These are phyloP conservation scores for Sphagnum fallax DNA, from an alignment of 228 moss, liverwort and hornwort species.

Conservation along the genomic window DNA sequence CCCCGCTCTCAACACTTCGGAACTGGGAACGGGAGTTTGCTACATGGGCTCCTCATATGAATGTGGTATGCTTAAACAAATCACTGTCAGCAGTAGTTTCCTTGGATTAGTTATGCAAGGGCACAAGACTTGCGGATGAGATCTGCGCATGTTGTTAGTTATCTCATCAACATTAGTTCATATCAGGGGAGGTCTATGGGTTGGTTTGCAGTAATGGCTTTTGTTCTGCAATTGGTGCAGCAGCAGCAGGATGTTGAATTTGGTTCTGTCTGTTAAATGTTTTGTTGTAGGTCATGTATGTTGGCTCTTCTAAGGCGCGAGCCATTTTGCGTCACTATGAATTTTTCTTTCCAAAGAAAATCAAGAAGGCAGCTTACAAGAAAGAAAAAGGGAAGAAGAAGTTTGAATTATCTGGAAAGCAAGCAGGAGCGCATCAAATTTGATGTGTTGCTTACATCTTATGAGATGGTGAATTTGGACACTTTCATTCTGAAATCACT, in stretches of 20 bases:
- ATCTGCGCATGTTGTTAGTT: too few species aligned
- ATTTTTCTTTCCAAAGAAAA: slow-evolving; percentile 80
- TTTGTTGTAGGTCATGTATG: slow-evolving; percentile 62
- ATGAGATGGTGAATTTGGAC: slow-evolving; percentile 94
- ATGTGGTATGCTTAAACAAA: slow-evolving; percentile 53
- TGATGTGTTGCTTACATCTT: slow-evolving; percentile 93
- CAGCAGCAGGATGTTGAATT: too few species aligned
- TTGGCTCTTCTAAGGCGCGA: slow-evolving; percentile 90
- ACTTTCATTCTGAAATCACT: slow-evolving; percentile 74
- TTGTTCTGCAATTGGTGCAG: too few species aligned
- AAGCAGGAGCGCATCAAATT: slow-evolving; percentile 88
- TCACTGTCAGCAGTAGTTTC: too few species aligned
- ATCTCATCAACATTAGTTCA: too few species aligned
- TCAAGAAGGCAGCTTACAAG: slow-evolving; percentile 56
- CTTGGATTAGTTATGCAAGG: too few species aligned
- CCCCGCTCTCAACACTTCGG: slow-evolving; percentile 80
- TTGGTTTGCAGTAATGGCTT: too few species aligned
- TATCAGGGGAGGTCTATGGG: too few species aligned
- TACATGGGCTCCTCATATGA: slow-evolving; percentile 92
- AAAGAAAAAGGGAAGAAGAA: slow-evolving; percentile 72
- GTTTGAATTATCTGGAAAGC: slow-evolving; percentile 60
- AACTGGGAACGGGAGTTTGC: slow-evolving; percentile 98
- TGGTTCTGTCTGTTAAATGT: neutral
- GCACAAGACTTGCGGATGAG: too few species aligned
- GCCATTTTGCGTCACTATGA: slow-evolving; percentile 81